Conservation (phyloP, 352 stramenopile genomes). For the Globisporangium nunn region DNA sequence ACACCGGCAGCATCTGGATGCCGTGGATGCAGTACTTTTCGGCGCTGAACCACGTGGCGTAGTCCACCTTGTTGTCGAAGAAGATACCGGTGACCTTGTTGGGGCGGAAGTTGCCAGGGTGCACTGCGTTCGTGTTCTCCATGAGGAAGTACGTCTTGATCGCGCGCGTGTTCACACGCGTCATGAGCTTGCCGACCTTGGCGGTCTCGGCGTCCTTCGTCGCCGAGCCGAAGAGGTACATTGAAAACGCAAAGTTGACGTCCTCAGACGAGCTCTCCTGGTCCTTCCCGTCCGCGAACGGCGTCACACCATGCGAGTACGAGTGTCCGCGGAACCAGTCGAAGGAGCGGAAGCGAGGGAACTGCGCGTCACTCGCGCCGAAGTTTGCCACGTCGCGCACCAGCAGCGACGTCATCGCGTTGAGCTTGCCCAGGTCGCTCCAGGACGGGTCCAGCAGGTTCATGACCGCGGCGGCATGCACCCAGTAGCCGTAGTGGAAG, state of each 20-base stretch:
- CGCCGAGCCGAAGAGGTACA: conserved; percentile 39
- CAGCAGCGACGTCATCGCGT: conserved; percentile 36
- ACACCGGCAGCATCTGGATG: conserved; percentile 75
- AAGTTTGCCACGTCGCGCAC: conserved; percentile 51
- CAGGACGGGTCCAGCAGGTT: conserved; percentile 69
- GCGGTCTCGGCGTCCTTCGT: conserved; percentile 34
- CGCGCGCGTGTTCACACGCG: conserved; percentile 34
- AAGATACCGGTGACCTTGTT: conserved; percentile 68
- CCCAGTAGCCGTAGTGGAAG: conserved; percentile 75
- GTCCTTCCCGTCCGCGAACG: conserved; percentile 58
- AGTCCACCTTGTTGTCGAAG: conserved; percentile 81
- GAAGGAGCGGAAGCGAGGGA: conserved; percentile 61
- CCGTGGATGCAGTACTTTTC: conserved; percentile 69
- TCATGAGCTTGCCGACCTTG: conserved; percentile 44
- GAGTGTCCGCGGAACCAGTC: conserved; percentile 68
- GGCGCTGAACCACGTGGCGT: conserved; percentile 66
- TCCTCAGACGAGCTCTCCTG: conserved; percentile 68
- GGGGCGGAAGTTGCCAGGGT: conserved; percentile 31
- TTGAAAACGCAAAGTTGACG: conserved; percentile 56
- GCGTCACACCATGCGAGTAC: conserved; percentile 63
- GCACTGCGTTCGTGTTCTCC: conserved; percentile 35
- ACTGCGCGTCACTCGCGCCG: conserved; percentile 36
- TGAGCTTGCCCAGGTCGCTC: conserved; percentile 37
- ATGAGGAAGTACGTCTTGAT: conserved; percentile 78
- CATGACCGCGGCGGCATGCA: conserved; percentile 49